Evolutionary conservation across 495 filamentous ascomycete genomes (phyloP).

Genomic region (Xylaria grammica): DNA sequence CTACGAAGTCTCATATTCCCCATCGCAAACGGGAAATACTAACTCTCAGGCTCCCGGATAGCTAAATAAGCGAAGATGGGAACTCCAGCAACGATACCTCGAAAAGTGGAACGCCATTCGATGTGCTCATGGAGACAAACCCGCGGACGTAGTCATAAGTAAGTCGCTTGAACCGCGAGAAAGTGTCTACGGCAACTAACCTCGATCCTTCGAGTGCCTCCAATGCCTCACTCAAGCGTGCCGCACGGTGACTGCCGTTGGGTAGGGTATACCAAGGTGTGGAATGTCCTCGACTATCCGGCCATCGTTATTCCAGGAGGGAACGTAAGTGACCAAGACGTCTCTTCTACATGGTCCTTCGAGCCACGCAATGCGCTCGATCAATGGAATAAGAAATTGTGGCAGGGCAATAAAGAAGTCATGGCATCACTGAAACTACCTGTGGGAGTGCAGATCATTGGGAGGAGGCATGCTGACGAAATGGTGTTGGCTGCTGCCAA

Average conservation of each 20-base stretch:
- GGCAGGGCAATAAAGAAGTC: constrained; percentile 63
- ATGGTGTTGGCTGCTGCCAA: constrained; percentile 78
- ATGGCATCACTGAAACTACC: constrained; percentile 75
- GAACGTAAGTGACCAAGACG: constrained; percentile 31
- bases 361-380: constrained; percentile 46
- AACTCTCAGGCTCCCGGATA: too few species aligned
- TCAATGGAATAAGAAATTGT: constrained; percentile 40
- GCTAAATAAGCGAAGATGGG: constrained; percentile 39
- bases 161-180: background rate
- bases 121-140: constrained; percentile 25
- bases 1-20: too few species aligned
- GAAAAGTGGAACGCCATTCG: constrained; percentile 30
- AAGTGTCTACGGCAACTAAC: too few species aligned
- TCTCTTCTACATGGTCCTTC: constrained; percentile 43
- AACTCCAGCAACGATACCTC: constrained; percentile 32
- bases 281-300: constrained; percentile 70
- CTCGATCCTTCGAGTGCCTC: constrained; percentile 19
- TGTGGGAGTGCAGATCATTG: constrained; percentile 78
- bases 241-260: constrained; percentile 36
- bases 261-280: constrained; percentile 42
- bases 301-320: constrained; percentile 70
- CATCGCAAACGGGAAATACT: too few species aligned
- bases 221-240: constrained; percentile 41
- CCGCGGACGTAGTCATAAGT: constrained; percentile 37
- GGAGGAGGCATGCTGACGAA: constrained; percentile 77